phyloP scores from a whole-genome alignment of 345 rosid genomes.

The Eucalyptus sp. region DNA sequence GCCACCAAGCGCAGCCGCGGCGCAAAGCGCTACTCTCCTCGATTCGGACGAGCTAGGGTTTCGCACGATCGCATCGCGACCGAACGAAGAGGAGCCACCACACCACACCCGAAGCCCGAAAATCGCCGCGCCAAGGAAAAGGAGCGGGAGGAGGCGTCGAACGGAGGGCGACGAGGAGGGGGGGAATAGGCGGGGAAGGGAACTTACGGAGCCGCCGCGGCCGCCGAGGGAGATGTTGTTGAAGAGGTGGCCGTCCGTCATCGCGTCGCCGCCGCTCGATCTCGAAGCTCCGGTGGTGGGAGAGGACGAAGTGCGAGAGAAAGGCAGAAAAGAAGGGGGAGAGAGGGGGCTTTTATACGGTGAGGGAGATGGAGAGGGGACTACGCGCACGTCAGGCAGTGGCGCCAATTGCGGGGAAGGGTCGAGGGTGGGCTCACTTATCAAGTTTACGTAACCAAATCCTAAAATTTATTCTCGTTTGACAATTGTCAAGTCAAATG shows the following conservation, averaged over 20 bases:
- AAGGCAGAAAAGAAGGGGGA: neutral
- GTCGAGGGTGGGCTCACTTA: neutral
- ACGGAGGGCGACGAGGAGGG: neutral
- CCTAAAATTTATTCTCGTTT: too few relatives aligned
- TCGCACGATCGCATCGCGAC: neutral
- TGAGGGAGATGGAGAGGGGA: neutral
- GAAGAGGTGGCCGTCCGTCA: conserved; percentile 73
- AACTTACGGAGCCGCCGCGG: conserved; percentile 68
- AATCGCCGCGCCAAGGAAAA: neutral
- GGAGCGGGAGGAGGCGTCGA: neutral
- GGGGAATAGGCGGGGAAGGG: neutral
- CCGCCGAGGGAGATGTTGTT: conserved; percentile 80
- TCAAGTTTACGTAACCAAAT: too few relatives aligned
- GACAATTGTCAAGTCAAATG: fast-evolving
- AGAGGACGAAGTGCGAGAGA: neutral
- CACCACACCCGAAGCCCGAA: neutral
- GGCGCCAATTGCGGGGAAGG: neutral
- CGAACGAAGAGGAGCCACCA: neutral
- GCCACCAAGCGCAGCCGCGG: neutral
- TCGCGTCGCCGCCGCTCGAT: neutral
- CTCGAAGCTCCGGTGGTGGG: neutral
- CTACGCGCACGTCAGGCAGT: neutral
- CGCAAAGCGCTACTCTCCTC: neutral
- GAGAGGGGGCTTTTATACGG: neutral
- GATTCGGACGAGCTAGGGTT: neutral